These are phyloP conservation scores for Aegilops bicornis DNA, from an alignment of 176 grass and related monocot species.

Conservation along the genomic window DNA sequence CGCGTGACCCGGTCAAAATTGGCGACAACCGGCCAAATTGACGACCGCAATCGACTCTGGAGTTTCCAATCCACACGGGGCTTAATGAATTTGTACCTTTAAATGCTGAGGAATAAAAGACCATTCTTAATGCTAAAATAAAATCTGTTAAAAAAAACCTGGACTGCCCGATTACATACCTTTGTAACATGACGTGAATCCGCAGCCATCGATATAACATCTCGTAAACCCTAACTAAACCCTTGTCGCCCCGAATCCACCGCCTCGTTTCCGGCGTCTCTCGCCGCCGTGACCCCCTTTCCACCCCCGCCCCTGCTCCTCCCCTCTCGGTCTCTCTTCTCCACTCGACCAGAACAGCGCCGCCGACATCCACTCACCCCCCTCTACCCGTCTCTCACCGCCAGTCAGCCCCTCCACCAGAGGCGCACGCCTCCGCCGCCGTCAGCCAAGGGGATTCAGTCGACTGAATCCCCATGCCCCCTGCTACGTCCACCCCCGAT, in stretches of 20 bases:
- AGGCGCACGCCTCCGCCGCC: neutral
- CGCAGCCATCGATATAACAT: neutral
- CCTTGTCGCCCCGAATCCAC: neutral
- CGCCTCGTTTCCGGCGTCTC: neutral
- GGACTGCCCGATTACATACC: neutral
- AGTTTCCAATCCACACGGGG: too few relatives aligned
- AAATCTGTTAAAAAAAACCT: neutral
- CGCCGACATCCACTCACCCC: neutral
- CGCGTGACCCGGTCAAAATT: too few relatives aligned
- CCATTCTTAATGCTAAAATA: too few relatives aligned
- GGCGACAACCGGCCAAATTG: too few relatives aligned
- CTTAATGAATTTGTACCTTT: too few relatives aligned
- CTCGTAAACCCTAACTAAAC: neutral
- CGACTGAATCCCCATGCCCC: neutral
- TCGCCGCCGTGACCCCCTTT: neutral
- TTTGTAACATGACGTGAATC: neutral
- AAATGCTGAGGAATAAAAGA: too few relatives aligned
- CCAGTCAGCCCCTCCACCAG: neutral
- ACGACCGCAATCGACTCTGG: too few relatives aligned
- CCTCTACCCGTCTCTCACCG: neutral
- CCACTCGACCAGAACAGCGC: neutral
- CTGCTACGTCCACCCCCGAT: neutral
- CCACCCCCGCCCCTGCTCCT: neutral
- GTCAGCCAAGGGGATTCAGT: neutral
- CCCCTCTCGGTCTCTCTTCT: neutral